Percentiles rank a stretch among this genome's conserved stretches.
Conservation (phyloP, 2,329 filamentous ascomycete species). For the Plenodomus lindquistii region DNA sequence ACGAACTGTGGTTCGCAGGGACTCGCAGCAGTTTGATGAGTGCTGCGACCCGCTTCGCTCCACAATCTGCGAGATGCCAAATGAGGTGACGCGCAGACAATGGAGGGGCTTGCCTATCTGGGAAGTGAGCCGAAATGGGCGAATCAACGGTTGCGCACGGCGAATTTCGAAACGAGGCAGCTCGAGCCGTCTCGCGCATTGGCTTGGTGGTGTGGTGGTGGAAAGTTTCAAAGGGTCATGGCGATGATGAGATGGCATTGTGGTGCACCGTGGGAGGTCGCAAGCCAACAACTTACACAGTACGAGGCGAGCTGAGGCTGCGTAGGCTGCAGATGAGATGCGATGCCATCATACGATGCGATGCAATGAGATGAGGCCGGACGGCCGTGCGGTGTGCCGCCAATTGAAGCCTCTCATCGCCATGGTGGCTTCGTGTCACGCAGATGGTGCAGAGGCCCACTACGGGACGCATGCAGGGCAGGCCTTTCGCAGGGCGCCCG, state of each 20-base stretch:
- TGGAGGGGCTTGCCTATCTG: conserved; percentile 18
- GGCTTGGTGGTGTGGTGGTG: no score
- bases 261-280: no score
- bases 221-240: no score
- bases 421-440: conserved; percentile 10
- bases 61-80: conserved; percentile 14
- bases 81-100: conserved; percentile 24
- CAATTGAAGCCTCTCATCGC: conserved; percentile 4
- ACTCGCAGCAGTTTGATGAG: conserved; percentile 26
- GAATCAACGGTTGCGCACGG: conserved; percentile 6
- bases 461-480: conserved; percentile 29
- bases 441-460: conserved; percentile 15
- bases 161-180: conserved; percentile 26
- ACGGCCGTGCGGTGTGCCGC: not conserved
- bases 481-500: conserved; percentile 12
- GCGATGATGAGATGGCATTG: no score
- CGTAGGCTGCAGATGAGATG: conserved; percentile 1
- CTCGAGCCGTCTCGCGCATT: no score
- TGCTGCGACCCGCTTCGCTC: conserved; percentile 15
- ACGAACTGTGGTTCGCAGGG: conserved; percentile 34
- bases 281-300: no score
- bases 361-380: not conserved
- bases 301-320: no score
- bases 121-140: conserved; percentile 20
- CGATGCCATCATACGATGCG: not conserved